These are phyloP conservation scores for Usnea hakonensis DNA, from an alignment of 495 filamentous ascomycete genomes.

Conservation along the genomic window DNA sequence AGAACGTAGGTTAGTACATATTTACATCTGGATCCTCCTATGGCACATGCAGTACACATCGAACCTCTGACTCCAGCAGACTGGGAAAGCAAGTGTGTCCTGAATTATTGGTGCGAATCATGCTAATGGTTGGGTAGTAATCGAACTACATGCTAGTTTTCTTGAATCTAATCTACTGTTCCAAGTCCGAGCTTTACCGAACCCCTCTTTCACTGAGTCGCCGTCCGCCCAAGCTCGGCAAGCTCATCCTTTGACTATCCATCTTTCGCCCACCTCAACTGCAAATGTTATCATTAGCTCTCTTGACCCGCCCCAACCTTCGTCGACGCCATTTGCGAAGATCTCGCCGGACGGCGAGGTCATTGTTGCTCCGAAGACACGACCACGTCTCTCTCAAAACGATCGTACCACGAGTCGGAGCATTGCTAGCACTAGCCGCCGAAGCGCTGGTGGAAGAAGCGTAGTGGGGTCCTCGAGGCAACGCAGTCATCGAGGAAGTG, in stretches of 20 bases:
- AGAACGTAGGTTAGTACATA: slow-evolving; percentile 48
- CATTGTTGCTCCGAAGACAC: slow-evolving; percentile 86
- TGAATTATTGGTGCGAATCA: neutral
- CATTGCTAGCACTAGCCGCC: slow-evolving; percentile 59
- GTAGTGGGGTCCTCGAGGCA: slow-evolving; percentile 46
- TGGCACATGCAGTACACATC: slow-evolving; percentile 88
- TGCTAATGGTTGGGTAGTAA: slow-evolving; percentile 46
- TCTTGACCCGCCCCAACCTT: slow-evolving; percentile 60
- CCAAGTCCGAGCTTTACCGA: slow-evolving; percentile 87
- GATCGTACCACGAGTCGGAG: slow-evolving; percentile 56
- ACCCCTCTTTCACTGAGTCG: slow-evolving; percentile 55
- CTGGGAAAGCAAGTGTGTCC: slow-evolving; percentile 64
- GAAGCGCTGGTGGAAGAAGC: slow-evolving; percentile 65
- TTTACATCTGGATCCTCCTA: slow-evolving; percentile 81
- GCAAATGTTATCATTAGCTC: slow-evolving; percentile 83
- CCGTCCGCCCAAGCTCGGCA: slow-evolving; percentile 38
- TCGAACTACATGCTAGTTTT: slow-evolving; percentile 91
- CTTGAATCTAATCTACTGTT: slow-evolving; percentile 87
- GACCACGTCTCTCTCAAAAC: slow-evolving; percentile 50
- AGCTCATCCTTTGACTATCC: slow-evolving; percentile 77
- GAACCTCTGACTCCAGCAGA: slow-evolving; percentile 91
- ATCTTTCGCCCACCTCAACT: slow-evolving; percentile 91
- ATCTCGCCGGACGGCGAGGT: slow-evolving; percentile 91
- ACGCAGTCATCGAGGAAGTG: slow-evolving; percentile 48
- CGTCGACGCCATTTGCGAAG: slow-evolving; percentile 74